Percentiles rank a stretch among this genome's conserved stretches.
phyloP scores from a whole-genome alignment of 2,329 filamentous ascomycete species.

The Ophiocordyceps camponoti-saundersi region DNA sequence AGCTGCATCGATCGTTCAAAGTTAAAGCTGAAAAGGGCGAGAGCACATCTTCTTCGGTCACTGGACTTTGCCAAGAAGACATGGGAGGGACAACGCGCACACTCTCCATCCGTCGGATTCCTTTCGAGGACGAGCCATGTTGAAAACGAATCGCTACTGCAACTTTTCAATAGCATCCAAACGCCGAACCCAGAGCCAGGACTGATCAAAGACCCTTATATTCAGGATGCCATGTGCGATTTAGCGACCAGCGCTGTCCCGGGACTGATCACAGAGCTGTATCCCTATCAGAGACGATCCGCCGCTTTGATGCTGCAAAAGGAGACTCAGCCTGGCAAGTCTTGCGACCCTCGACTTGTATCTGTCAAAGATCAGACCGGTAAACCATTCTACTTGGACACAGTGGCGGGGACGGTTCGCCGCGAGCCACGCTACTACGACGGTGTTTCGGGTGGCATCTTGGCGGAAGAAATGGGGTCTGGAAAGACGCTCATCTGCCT shows the following conservation, averaged over 20 bases:
- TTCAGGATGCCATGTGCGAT: constrained; percentile 33
- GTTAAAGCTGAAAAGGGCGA: constrained; percentile 22
- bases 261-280: constrained; percentile 48
- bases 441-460: constrained; percentile 54
- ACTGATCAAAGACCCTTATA: constrained; percentile 29
- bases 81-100: constrained; percentile 33
- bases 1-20: constrained; percentile 31
- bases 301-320: constrained; percentile 72
- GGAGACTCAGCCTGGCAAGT: constrained; percentile 46
- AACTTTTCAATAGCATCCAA: constrained; percentile 57
- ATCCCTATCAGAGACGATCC: constrained; percentile 66
- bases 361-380: constrained; percentile 42
- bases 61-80: constrained; percentile 37
- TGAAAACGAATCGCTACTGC: constrained; percentile 36
- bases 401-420: constrained; percentile 42
- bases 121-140: neutral
- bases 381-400: constrained; percentile 51
- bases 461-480: constrained; percentile 65
- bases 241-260: constrained; percentile 34
- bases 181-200: constrained; percentile 44
- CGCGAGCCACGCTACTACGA: constrained; percentile 59
- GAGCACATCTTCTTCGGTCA: constrained; percentile 28
- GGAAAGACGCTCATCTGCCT: constrained; percentile 86
- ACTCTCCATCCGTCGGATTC: neutral
- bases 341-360: constrained; percentile 59